phyloP scores from a whole-genome alignment of 2,329 filamentous ascomycete genomes.

The Sporothrix sp. region DNA sequence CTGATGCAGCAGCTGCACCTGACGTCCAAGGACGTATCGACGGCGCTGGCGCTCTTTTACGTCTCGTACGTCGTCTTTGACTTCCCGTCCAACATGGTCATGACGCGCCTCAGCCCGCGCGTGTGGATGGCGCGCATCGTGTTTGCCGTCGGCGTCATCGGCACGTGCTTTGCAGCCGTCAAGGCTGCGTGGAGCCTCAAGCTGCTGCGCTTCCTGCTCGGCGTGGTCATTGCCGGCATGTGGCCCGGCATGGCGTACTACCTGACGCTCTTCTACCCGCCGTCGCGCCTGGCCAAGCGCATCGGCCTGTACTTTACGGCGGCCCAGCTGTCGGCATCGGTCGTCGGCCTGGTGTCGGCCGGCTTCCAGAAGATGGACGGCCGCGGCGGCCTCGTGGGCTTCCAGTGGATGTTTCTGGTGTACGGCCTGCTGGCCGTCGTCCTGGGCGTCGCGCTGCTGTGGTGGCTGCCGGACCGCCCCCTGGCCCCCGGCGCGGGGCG shows the following conservation, averaged over 20 bases:
- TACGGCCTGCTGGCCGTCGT: constrained; percentile 69
- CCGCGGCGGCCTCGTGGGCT: constrained; percentile 62
- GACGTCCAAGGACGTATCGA: constrained; percentile 67
- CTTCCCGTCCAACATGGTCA: constrained; percentile 76
- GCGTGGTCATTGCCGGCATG: constrained; percentile 83
- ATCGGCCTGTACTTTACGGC: constrained; percentile 85
- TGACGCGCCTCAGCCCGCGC: constrained; percentile 75
- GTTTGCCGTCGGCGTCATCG: constrained; percentile 75
- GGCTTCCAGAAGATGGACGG: constrained; percentile 91
- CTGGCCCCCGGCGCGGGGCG: constrained; percentile 58
- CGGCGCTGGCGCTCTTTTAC: constrained; percentile 79
- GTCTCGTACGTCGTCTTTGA: constrained; percentile 88
- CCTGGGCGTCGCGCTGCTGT: constrained; percentile 64
- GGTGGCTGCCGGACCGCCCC: constrained; percentile 86
- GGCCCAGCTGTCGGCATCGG: constrained; percentile 77
- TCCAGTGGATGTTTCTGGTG: constrained; percentile 87
- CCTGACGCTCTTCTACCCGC: constrained; percentile 83
- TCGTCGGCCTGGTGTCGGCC: constrained; percentile 80
- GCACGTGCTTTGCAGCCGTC: constrained; percentile 73
- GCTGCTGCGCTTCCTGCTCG: constrained; percentile 75
- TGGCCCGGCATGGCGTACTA: constrained; percentile 96
- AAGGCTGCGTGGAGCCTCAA: constrained; percentile 77
- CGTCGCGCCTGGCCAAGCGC: constrained; percentile 73
- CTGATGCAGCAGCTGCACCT: constrained; percentile 62
- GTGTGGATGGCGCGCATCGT: constrained; percentile 92